These are phyloP conservation scores for Butyriboletus loyo DNA, from an alignment of 768 basidiomycete genomes.

Conservation along the genomic window DNA sequence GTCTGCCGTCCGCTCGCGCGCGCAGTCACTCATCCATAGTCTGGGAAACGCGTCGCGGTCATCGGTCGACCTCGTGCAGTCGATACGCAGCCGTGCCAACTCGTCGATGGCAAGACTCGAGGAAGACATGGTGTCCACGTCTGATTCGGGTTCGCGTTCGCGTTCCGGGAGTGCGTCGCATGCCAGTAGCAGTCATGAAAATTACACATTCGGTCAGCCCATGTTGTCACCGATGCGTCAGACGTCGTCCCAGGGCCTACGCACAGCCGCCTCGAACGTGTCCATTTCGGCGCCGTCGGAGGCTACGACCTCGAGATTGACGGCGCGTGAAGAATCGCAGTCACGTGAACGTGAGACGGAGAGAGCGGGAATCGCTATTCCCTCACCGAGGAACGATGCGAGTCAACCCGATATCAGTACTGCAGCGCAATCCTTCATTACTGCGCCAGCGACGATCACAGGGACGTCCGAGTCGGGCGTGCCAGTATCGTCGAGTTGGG, in stretches of 20 bases:
- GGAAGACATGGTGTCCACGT: conserved; percentile 42
- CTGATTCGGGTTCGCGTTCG: conserved; percentile 35
- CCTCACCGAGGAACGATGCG: conserved; percentile 22
- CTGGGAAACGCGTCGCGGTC: conserved; percentile 59
- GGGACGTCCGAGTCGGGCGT: conserved; percentile 54
- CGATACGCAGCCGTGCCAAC: conserved; percentile 52
- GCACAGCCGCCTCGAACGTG: conserved; percentile 13
- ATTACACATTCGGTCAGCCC: conserved; percentile 72
- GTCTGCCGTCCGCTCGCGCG: conserved; percentile 57
- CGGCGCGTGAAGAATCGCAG: conserved; percentile 14
- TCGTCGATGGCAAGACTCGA: conserved; percentile 71
- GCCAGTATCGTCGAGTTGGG: conserved; percentile 48
- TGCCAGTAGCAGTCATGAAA: conserved; percentile 49
- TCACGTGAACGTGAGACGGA: conserved; percentile 14
- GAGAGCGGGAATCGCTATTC: conserved; percentile 28
- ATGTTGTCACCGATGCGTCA: conserved; percentile 35
- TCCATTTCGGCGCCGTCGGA: conserved; percentile 27
- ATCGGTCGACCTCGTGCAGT: conserved; percentile 55
- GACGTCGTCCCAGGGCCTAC: conserved; percentile 18
- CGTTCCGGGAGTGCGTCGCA: conserved; percentile 47
- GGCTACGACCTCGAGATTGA: conserved; percentile 23
- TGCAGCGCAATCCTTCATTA: conserved; percentile 66
- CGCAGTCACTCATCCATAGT: conserved; percentile 66
- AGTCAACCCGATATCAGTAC: conserved; percentile 66
- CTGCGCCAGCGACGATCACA: conserved; percentile 57